These are phyloP conservation scores for Cordyceps farinosa DNA, from an alignment of 2,329 filamentous ascomycete genomes.

Conservation along the genomic window DNA sequence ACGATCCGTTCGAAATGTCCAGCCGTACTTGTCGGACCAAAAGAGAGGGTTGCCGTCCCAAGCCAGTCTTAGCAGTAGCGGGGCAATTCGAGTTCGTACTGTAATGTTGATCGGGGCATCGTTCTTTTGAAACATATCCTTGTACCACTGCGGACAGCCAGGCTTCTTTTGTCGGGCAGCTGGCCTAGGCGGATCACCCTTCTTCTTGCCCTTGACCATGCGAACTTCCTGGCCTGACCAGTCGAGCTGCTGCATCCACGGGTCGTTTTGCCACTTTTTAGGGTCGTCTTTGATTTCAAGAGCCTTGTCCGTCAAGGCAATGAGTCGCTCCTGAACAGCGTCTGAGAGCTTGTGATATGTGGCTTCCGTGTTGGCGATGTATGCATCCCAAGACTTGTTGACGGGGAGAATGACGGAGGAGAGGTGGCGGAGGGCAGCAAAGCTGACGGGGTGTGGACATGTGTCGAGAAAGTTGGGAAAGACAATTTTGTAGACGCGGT, in stretches of 20 bases:
- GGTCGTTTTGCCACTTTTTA: constrained; percentile 70
- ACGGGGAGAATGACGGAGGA: constrained; percentile 90
- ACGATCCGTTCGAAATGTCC: constrained; percentile 78
- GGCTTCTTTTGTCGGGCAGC: constrained; percentile 86
- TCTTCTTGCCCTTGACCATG: constrained; percentile 89
- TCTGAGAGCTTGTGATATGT: constrained; percentile 75
- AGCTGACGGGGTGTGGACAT: constrained; percentile 96
- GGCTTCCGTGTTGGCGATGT: constrained; percentile 77
- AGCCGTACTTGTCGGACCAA: constrained; percentile 91
- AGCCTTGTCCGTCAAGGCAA: constrained; percentile 72
- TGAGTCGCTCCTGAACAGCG: constrained; percentile 72
- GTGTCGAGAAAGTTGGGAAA: constrained; percentile 85
- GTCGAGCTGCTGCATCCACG: constrained; percentile 90
- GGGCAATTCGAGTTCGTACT: constrained; percentile 83
- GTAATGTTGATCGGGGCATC: constrained; percentile 70
- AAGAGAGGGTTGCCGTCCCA: constrained; percentile 89
- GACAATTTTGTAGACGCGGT: constrained; percentile 89
- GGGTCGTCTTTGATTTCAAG: constrained; percentile 67
- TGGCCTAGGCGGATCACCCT: constrained; percentile 72
- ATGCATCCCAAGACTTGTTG: constrained; percentile 81
- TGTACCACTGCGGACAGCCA: constrained; percentile 95
- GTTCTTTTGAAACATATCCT: constrained; percentile 73
- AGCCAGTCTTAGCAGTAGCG: constrained; percentile 74
- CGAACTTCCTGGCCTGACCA: constrained; percentile 92
- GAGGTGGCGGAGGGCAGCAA: constrained; percentile 88